Evolutionary conservation across 192 early-diverging fungal genomes (phyloP), one percentile per base, ranked within the genome.

Genomic region (Lobosporangium transversale): DNA sequence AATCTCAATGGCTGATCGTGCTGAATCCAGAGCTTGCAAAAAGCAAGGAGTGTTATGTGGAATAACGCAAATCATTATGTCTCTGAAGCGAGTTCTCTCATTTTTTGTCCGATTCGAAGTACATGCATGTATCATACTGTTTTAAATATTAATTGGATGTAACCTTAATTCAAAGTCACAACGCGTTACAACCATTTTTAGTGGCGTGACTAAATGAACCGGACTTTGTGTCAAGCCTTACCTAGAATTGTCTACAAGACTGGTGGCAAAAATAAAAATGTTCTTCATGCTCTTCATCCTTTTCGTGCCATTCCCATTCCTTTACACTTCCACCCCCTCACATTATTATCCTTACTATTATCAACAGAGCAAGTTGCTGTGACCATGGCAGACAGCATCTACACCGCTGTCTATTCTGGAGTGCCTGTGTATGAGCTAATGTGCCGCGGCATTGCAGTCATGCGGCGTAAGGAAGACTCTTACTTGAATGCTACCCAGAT

Each of bases 401-500:
- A 88, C 64, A 79, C 81, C 11, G 86, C 86, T 32, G 79, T 86
- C 30, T 88, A 88, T 45, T 86, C 85, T 18, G 90, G 91, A 55
- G 87, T 92, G n/a, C 82, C 87, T 40, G 92, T 97, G 26, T 94
- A 91, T 69, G 93, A 97, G 81, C 85, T 90, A 57, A 88, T 91
- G 63, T 80, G 86, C 70, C 83, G 89, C 48, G 87, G 85, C 26
- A 86, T 89, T 27, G 90, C 92, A 14, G 89, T 94, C 23, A 95
- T 95, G 94, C 87, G 90, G 1, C 62, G 94, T 48, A 86, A 90
- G 36, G 80, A 84, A 36, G 95, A 97, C 80, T 87, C 88, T 14
- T 95, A 87, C 47, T 68, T 97, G 54, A 97, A 97, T 79, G 95
- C 91, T 17, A 97, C 95, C 1, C 95, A 97, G 66, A 94, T 97